A percentile compares a stretch with the other conserved stretches of the same genome.
Conservation (phyloP, 306 rosid species). For the Urtica urens region DNA sequence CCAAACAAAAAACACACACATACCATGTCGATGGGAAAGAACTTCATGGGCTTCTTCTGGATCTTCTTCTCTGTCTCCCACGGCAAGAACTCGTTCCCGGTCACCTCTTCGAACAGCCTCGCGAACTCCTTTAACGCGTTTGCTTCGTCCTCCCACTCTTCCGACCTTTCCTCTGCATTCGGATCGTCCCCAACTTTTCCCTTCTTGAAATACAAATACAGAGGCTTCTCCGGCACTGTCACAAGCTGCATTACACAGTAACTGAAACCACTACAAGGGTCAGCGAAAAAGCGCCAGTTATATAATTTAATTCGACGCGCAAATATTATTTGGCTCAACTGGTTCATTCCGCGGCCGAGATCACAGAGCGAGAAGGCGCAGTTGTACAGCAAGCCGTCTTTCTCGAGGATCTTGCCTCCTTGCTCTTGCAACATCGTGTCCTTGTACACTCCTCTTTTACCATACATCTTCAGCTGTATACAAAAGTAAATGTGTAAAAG, state of each 20-base stretch:
- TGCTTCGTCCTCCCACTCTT: constrained; percentile 37
- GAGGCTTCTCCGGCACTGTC: constrained; percentile 35
- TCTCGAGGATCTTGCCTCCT: constrained; percentile 58
- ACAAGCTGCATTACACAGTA: constrained; percentile 66
- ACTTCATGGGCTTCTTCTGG: constrained; percentile 59
- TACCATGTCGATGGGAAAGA: constrained; percentile 80
- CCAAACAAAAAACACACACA: background rate
- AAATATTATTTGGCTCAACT: constrained; percentile 25
- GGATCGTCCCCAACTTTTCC: constrained; percentile 72
- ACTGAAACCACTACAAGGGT: constrained; percentile 25
- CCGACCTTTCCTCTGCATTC: constrained; percentile 62
- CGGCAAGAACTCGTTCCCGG: constrained; percentile 66
- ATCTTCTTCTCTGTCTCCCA: constrained; percentile 82
- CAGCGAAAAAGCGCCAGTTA: background rate
- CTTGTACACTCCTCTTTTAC: constrained; percentile 66
- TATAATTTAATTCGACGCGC: background rate
- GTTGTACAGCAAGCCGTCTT: constrained; percentile 57
- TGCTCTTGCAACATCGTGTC: constrained; percentile 56
- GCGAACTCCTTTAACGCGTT: constrained; percentile 53
- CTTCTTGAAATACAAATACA: constrained; percentile 60
- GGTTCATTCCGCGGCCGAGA: constrained; percentile 58
- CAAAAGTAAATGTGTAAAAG: background rate
- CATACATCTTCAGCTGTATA: constrained; percentile 72
- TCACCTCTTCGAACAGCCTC: constrained; percentile 60
- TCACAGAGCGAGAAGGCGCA: constrained; percentile 74